Base-by-base conservation (phyloP, 495 filamentous ascomycete genomes). In the Xylaria nigripes region DNA sequence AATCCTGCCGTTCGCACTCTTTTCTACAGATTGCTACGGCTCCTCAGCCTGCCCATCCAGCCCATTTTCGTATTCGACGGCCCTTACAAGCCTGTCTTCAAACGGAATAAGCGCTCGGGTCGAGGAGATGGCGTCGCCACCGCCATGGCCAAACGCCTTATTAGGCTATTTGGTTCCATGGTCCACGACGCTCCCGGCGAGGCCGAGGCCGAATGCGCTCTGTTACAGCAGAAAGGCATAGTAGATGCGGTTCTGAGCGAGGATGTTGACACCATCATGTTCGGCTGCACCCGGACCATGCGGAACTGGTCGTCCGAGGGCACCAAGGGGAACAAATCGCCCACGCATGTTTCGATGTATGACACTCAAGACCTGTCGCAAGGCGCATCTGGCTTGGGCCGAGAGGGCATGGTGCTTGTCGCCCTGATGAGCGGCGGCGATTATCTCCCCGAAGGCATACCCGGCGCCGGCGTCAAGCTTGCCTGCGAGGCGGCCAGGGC, bases 211-310 rank as follows among this genome's bases (percentile, higher is more conserved):
- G 94, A 99, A 71, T 97, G 94, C 55, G 93, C 94, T 0, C 68
- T 90, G 1, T 67, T 99, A 18, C 91, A 99, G 66, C 77, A 79
- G 51, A 79, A 83, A 25, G 90, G 90, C 0, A 75, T 96, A 41
- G 94, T 97, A 2, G 94, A 99, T 69, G 93, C 87, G 0, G 94
- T 97, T 12, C 78, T 99, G 61, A 96, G 89, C 64, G 91, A 99
- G 67, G 94, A 99, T 74, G 90, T 96, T 34, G 94, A 99, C 68
- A 90, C 94, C 2, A 77, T 99, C 61, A 97, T 99, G 94, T 99
- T 97, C 66, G 94, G 94, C 2, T 90, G 87, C 44, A 81, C 77
- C 0, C 66, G 79, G 44, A 93, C 83, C 0, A 70, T 96, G 27
- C 80, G 89, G 54, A 91, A 90, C 61, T 98, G 90, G 82, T 86